Percentiles rank a stretch among this genome's conserved stretches.
Conservation (phyloP, 768 basidiomycete species). For the Kwoniella botswanensis region DNA sequence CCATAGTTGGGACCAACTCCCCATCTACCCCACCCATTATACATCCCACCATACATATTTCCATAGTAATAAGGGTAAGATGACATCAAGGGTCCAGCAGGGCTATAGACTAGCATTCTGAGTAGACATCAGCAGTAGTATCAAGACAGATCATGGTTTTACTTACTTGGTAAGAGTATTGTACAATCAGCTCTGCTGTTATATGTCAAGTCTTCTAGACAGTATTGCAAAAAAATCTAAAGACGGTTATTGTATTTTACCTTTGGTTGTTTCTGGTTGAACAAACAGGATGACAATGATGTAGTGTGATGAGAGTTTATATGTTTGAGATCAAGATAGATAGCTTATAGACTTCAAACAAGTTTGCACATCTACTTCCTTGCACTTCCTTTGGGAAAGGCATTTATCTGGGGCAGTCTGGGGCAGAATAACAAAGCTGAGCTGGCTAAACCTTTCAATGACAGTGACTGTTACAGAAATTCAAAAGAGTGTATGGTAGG, state of each 20-base stretch:
- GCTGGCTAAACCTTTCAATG: neutral
- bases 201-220: conserved; percentile 12
- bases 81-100: conserved; percentile 29
- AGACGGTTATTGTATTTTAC: neutral
- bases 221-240: neutral
- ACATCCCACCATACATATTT: conserved; percentile 33
- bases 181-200: conserved; percentile 14
- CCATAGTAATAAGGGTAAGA: conserved; percentile 25
- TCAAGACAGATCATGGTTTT: neutral
- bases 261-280: neutral
- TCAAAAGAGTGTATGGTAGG: neutral
- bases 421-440: conserved; percentile 1
- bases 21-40: conserved; percentile 41
- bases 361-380: neutral
- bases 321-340: neutral
- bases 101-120: conserved; percentile 25
- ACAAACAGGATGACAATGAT: neutral
- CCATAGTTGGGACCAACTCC: conserved; percentile 47
- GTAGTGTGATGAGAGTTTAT: neutral
- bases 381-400: neutral
- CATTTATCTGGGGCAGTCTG: neutral
- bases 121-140: conserved; percentile 2
- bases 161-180: conserved; percentile 7
- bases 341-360: neutral
- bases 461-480: neutral